Evolutionary conservation across 148 eudicot species (phyloP), one percentile per base, ranked within the genome.

Genomic region (Beta vulgaris): DNA sequence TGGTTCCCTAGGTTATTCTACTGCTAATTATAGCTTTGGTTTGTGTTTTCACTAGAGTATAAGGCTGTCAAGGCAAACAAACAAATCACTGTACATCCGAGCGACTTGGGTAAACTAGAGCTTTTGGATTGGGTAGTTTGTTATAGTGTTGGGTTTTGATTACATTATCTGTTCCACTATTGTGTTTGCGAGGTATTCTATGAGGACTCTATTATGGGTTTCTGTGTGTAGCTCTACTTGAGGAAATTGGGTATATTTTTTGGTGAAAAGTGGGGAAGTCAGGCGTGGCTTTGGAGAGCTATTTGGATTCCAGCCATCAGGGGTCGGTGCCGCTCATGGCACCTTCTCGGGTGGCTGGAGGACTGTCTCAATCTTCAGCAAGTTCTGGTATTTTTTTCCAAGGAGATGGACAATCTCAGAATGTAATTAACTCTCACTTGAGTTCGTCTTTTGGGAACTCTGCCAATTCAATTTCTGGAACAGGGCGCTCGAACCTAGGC

Each of bases 321-420:
- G 87, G 85, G 73, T 78, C 77, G 48, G 86, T 85, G 83, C 84
- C 85, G 36, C 64, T 80, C 37, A 90, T 91, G 97, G 91, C 84
- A 72, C 91, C 97, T 73, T 85, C 89, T 82, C 86, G 92, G 82
- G 87, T 87, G 85, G 85, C 84, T 75, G 92, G 91, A 42, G 96
- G 96, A 70, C 79, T 85, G 66, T 76, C 88, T 32, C 96, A 95
- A 81, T 90, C 97, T 71, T 86, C 97, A 36, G 84, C 93, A 68
- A 90, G 87, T 80, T 94, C 97, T 69, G 98, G 96, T 68, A 89
- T 91, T 49, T 90, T 90, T 78, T 91, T 86, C 84, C 97, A 90
- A 79, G 93, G 89, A 72, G 97, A 91, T 79, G 86, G 85, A 48
- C 90, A 80, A 57, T 86, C 91, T 60, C 97, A 89, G 81, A 79